phyloP scores from a whole-genome alignment of 1,284 basidiomycete genomes.

The Schizophyllum amplum region DNA sequence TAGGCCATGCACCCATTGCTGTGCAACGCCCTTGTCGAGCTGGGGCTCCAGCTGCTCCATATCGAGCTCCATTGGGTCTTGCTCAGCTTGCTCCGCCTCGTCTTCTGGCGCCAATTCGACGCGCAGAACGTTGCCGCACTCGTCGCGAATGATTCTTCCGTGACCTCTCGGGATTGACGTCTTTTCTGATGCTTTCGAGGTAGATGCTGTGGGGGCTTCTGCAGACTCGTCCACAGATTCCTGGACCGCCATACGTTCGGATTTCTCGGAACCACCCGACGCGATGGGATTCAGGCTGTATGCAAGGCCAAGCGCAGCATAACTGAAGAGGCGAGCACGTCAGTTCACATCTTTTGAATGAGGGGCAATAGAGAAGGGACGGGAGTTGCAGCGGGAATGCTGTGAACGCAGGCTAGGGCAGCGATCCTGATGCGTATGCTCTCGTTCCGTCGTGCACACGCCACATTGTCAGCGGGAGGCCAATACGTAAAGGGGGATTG shows the following conservation, averaged over 20 bases:
- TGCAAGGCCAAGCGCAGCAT: conserved; percentile 69
- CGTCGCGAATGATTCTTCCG: conserved; percentile 83
- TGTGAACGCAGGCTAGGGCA: background rate
- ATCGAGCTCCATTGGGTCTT: conserved; percentile 17
- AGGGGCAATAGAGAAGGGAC: conserved; percentile 1
- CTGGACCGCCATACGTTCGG: conserved; percentile 8
- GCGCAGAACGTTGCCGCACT: conserved; percentile 69
- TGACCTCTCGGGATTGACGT: conserved; percentile 55
- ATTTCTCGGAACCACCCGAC: conserved; percentile 50
- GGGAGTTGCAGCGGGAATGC: background rate
- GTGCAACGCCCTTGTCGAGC: conserved; percentile 25
- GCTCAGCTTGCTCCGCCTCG: conserved; percentile 16
- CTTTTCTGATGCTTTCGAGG: conserved; percentile 11
- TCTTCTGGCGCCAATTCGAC: conserved; percentile 61
- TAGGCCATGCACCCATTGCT: conserved; percentile 30
- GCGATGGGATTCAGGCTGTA: conserved; percentile 57
- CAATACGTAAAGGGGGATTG: background rate
- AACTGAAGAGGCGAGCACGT: conserved; percentile 40
- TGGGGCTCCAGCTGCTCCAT: conserved; percentile 27
- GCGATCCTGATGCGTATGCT: background rate
- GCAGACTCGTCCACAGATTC: conserved; percentile 9
- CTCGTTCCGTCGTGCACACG: background rate
- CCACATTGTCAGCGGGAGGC: background rate
- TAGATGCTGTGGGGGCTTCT: conserved; percentile 12
- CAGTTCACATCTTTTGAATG: background rate